Evolutionary conservation across 495 filamentous ascomycete species (phyloP), one percentile per base, ranked within the genome.

Genomic region (Aspergillus nanangensis): DNA sequence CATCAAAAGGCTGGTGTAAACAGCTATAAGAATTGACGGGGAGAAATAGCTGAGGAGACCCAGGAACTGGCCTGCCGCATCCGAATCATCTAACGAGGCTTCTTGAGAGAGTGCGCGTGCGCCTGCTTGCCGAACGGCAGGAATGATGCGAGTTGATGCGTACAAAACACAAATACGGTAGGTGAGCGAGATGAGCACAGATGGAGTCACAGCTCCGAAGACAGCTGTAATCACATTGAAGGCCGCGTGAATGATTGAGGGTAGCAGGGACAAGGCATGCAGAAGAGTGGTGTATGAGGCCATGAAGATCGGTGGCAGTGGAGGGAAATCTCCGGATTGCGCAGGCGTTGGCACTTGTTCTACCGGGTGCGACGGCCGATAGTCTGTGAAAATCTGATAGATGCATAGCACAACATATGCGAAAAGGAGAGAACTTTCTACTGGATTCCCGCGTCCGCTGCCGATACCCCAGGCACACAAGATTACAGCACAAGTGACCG

Each of bases 361-460:
- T 23, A 77, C 65, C 1, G 77, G 76, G 11, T 78, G 60, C 3
- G 86, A 89, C 8, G 90, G 90, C 53, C 89, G 79, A 66, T 96
- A 98, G 61, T 98, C 93, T 34, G 93, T 98, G 68, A 98, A 98
- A 58, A 96, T 96, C 65, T 98, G 93, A 65, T 98, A 98, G 60
- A 96, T 86, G 73, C 90, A 96, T 49, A 98, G 82, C 10, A 95
- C 91, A 44, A 96, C 81, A 65, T 98, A 98, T 58, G 93, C 92
- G 61, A 98, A 96, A 25, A 98, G 79, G 17, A 98, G 76, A 13
- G 91, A 96, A 56, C 88, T 94, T 67, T 98, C 93, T 29, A 98
- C 89, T 3, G 91, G 88, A 58, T 96, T 98, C 39, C 93, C 93
- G 54, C 90, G 84, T 8, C 93, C 93, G 53, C 87, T 93, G 48